Conservation (phyloP, 2,329 filamentous ascomycete genomes). For the Hypoxylon sp. region DNA sequence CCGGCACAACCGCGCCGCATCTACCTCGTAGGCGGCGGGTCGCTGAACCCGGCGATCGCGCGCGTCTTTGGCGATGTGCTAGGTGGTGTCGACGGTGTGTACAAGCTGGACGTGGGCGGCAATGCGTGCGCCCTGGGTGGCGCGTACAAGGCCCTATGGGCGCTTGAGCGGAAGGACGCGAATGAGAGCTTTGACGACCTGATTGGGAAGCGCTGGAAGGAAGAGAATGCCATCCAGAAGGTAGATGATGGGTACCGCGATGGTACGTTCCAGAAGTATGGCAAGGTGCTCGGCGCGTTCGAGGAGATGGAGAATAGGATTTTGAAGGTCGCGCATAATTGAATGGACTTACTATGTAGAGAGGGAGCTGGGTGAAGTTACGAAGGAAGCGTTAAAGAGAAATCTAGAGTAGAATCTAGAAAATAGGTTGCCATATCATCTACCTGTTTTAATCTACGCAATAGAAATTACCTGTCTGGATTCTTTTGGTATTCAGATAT, state of each 20-base stretch:
- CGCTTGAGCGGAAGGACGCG: conserved; percentile 73
- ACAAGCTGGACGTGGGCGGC: conserved; percentile 91
- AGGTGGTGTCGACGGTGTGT: conserved; percentile 90
- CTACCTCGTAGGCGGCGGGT: conserved; percentile 95
- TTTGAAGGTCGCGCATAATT: conserved; percentile 53
- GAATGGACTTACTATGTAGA: background rate
- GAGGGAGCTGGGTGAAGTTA: background rate
- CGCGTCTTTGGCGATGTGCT: conserved; percentile 88
- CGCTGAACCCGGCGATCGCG: conserved; percentile 90
- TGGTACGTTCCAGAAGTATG: conserved; percentile 83
- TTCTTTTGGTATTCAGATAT: background rate
- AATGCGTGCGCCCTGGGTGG: conserved; percentile 95
- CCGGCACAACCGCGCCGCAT: conserved; percentile 89
- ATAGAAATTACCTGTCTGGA: background rate
- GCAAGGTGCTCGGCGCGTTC: conserved; percentile 76
- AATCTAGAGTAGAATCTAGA: conserved; percentile 18
- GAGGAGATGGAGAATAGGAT: conserved; percentile 53
- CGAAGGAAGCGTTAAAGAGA: background rate
- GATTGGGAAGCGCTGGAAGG: conserved; percentile 86
- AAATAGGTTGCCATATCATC: background rate
- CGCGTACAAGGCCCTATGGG: conserved; percentile 97
- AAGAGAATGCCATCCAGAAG: conserved; percentile 84
- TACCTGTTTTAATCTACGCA: background rate
- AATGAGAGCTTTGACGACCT: conserved; percentile 89
- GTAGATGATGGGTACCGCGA: conserved; percentile 85